Percentiles rank a stretch among this genome's conserved stretches.
These are phyloP conservation scores for Schwanniomyces pseudopolymorphus DNA, from an alignment of 805 yeast genomes.

Conservation along the genomic window DNA sequence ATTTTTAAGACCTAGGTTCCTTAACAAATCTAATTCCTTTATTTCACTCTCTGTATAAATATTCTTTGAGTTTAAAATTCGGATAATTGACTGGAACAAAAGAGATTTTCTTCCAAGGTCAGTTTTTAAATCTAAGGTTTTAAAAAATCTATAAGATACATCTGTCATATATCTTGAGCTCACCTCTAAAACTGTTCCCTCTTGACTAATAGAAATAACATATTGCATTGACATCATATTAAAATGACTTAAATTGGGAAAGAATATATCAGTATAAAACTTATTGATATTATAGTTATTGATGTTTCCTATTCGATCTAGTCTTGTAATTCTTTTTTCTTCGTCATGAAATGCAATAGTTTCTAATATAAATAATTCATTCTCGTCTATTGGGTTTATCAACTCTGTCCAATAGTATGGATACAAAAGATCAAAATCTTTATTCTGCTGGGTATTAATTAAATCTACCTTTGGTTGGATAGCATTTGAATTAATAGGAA, in stretches of 20 bases:
- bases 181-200: slow-evolving; percentile 22
- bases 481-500: slow-evolving; percentile 12
- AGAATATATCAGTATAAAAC: slow-evolving; percentile 14
- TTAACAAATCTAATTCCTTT: slow-evolving; percentile 19
- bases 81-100: slow-evolving; percentile 22
- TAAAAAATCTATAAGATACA: slow-evolving; percentile 29
- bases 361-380: slow-evolving; percentile 27
- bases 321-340: slow-evolving; percentile 19
- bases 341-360: slow-evolving; percentile 29
- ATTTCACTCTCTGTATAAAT: slow-evolving; percentile 6
- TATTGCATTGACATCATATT: slow-evolving; percentile 32
- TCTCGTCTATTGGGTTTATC: slow-evolving; percentile 25
- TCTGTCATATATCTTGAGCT: slow-evolving; percentile 32
- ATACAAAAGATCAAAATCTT: slow-evolving; percentile 31
- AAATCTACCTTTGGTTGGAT: slow-evolving; percentile 24
- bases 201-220: slow-evolving; percentile 20
- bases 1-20: slow-evolving; percentile 21
- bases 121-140: slow-evolving; percentile 26
- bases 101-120: slow-evolving; percentile 23
- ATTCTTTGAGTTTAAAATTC: slow-evolving; percentile 14
- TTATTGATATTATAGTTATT: background rate
- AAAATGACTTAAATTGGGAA: slow-evolving; percentile 19
- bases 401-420: slow-evolving; percentile 40
- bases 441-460: slow-evolving; percentile 17
- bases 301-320: slow-evolving; percentile 13